Conservation (phyloP, 2,329 filamentous ascomycete species). For the Neonectria ditissima region DNA sequence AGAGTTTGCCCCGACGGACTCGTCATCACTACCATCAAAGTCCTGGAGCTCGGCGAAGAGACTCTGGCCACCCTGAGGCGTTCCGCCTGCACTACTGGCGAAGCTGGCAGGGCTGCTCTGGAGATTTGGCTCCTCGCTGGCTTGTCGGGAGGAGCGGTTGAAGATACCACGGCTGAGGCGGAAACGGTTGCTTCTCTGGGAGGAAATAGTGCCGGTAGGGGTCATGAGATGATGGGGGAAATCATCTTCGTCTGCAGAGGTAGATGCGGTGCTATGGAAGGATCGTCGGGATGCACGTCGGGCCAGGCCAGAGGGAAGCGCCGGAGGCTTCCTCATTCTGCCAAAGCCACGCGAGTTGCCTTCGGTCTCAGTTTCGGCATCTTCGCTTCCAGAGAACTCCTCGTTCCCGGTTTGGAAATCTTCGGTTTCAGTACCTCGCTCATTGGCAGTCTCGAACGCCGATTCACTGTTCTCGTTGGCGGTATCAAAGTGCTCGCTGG, state of each 20-base stretch:
- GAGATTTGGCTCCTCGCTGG: constrained; percentile 69
- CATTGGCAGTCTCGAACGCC: constrained; percentile 77
- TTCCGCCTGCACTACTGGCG: constrained; percentile 61
- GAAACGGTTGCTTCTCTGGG: constrained; percentile 76
- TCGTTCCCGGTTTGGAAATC: constrained; percentile 96
- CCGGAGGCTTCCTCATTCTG: constrained; percentile 56
- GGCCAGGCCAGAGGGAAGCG: constrained; percentile 51
- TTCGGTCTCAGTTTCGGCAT: constrained; percentile 93
- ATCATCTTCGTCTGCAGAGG: constrained; percentile 80
- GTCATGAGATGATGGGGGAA: constrained; percentile 67
- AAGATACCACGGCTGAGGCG: constrained; percentile 74
- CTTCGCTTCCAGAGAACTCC: constrained; percentile 78
- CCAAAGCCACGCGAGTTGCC: constrained; percentile 60
- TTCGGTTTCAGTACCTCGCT: constrained; percentile 88
- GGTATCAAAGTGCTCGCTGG: constrained; percentile 80
- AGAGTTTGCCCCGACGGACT: constrained; percentile 68
- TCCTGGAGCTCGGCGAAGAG: constrained; percentile 92
- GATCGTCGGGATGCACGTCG: constrained; percentile 71
- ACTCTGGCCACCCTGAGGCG: constrained; percentile 74
- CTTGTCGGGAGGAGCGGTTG: constrained; percentile 69
- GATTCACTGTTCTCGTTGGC: constrained; percentile 80
- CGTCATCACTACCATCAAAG: constrained; percentile 80
- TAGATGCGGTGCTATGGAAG: constrained; percentile 89
- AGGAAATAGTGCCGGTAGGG: constrained; percentile 68
- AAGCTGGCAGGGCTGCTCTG: constrained; percentile 71